Evolutionary conservation across 2,329 filamentous ascomycete genomes (phyloP).

Genomic region (Colletotrichum cereale): DNA sequence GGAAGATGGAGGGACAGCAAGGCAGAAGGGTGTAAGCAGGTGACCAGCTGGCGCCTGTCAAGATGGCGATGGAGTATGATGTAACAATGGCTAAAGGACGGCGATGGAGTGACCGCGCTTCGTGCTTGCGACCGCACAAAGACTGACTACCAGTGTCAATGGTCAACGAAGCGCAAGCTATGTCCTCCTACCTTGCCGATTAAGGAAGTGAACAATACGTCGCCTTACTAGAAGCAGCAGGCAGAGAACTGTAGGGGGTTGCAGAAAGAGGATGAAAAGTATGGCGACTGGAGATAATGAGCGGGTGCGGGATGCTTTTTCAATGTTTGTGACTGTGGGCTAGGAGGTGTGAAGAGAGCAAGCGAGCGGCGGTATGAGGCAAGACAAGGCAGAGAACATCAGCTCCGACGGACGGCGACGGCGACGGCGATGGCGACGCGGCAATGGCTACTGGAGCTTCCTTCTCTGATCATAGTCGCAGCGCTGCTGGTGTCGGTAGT

Average conservation of each 20-base stretch:
- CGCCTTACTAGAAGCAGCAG: constrained; percentile 8
- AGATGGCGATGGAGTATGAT: neutral
- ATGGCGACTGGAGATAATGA: neutral
- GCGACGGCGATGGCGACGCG: neutral
- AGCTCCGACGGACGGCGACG: neutral
- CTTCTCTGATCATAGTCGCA: neutral
- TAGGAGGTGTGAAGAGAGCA: neutral
- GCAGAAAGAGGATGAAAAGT: neutral
- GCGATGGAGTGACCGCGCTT: neutral
- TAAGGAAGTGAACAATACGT: constrained; percentile 29
- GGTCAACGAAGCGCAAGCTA: constrained; percentile 21
- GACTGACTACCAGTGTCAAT: neutral
- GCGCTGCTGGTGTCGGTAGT: neutral
- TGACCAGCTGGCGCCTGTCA: neutral
- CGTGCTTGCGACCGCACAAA: neutral
- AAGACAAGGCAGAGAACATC: neutral
- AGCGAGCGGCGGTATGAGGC: neutral
- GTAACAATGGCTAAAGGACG: neutral
- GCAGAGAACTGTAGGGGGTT: neutral
- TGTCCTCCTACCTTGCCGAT: constrained; percentile 26
- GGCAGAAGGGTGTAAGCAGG: neutral
- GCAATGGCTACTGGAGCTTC: neutral
- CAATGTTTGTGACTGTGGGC: constrained; percentile 7
- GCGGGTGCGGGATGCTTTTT: constrained; percentile 31
- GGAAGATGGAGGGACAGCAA: neutral